phyloP scores from a whole-genome alignment of 2,329 filamentous ascomycete genomes.

The Pseudogymnoascus sp. region DNA sequence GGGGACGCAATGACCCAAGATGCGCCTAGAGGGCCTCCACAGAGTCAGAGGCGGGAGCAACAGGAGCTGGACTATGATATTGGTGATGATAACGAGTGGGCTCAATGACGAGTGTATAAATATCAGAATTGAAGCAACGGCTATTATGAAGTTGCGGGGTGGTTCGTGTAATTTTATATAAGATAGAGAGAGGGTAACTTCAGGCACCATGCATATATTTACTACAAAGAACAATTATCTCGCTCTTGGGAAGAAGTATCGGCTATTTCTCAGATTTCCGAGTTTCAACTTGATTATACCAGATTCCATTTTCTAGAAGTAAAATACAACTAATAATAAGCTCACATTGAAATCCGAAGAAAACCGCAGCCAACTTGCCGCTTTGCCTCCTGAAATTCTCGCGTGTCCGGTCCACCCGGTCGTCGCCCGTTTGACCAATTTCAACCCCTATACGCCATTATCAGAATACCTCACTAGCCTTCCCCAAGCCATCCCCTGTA shows the following conservation, averaged over 20 bases:
- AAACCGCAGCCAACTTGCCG: not conserved
- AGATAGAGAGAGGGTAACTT: not conserved
- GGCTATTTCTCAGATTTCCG: not conserved
- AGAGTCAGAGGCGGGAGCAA: constrained; percentile 14
- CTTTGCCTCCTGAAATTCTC: constrained; percentile 1
- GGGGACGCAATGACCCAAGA: constrained; percentile 24
- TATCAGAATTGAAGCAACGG: not conserved
- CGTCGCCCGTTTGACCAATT: not conserved
- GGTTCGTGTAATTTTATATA: not conserved
- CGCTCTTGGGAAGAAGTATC: not conserved
- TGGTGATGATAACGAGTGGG: constrained; percentile 33
- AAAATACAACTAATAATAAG: constrained; percentile 5
- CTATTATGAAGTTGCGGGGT: not conserved
- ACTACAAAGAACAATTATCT: not conserved
- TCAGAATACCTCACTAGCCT: not conserved
- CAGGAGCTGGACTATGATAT: constrained; percentile 33
- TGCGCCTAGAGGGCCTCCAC: constrained; percentile 2
- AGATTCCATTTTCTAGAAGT: constrained; percentile 4
- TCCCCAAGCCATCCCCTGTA: not conserved
- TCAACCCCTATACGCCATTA: constrained; percentile 4
- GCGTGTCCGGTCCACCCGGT: not conserved
- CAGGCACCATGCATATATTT: not conserved
- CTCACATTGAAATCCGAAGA: constrained; percentile 1
- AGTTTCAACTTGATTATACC: not conserved
- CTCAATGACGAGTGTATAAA: not conserved